Evolutionary conservation across 495 filamentous ascomycete species (phyloP).

Genomic region (Podospora didyma): DNA sequence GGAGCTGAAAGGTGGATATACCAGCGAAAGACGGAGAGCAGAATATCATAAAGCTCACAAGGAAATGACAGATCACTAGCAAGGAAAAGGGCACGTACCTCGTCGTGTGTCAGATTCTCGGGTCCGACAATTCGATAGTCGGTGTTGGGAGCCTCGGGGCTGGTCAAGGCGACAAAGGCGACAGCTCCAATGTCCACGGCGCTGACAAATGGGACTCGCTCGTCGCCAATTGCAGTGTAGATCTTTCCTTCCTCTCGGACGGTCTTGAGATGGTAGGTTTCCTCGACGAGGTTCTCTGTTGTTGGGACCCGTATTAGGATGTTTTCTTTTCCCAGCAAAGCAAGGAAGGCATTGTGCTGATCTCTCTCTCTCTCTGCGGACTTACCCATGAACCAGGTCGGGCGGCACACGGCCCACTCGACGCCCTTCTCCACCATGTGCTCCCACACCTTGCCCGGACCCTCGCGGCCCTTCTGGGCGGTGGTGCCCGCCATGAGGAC

Average conservation of each 20-base stretch:
- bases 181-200: background rate
- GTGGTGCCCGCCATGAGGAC: conserved; percentile 4
- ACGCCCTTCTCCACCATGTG: conserved; percentile 3
- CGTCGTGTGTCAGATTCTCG: background rate
- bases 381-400: conserved; percentile 3
- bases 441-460: conserved; percentile 2
- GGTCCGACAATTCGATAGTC: conserved; percentile 1
- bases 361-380: too few relatives aligned
- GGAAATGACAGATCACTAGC: too few relatives aligned
- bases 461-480: background rate
- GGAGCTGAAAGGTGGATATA: background rate
- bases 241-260: background rate
- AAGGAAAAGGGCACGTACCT: background rate
- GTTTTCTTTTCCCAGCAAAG: too few relatives aligned
- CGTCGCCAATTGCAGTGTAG: background rate
- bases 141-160: background rate
- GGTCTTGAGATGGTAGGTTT: background rate
- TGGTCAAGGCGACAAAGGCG: background rate
- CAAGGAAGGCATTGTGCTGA: too few relatives aligned
- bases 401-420: conserved; percentile 1
- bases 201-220: background rate
- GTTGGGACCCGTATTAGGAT: too few relatives aligned
- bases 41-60: too few relatives aligned
- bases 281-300: conserved; percentile 2
- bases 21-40: background rate